Percentiles rank a stretch among this genome's conserved stretches.
These are phyloP conservation scores for Grosmannia huntii DNA, from an alignment of 2,329 filamentous ascomycete genomes.

Conservation along the genomic window DNA sequence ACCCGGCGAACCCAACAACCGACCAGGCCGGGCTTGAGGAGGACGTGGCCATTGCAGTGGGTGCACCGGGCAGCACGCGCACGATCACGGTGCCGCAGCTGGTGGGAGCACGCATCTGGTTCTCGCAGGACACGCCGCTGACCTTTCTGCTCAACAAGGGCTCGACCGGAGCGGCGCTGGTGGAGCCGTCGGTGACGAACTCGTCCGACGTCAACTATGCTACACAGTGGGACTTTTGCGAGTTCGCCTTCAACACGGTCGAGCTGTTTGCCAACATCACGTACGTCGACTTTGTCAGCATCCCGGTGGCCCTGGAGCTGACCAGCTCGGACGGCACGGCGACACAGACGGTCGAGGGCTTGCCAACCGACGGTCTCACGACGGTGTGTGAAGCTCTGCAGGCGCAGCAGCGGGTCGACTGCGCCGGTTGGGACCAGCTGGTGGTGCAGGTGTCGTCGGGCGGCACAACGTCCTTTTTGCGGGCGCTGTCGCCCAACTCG, in stretches of 20 bases:
- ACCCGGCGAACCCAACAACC: constrained; percentile 43
- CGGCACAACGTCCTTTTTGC: constrained; percentile 22
- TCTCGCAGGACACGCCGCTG: constrained; percentile 46
- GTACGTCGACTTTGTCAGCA: constrained; percentile 62
- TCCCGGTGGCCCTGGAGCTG: constrained; percentile 48
- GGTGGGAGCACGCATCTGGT: constrained; percentile 61
- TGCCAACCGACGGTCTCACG: constrained; percentile 32
- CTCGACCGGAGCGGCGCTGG: constrained; percentile 46
- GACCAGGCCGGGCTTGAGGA: constrained; percentile 36
- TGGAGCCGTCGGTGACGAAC: constrained; percentile 64
- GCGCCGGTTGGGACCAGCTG: constrained; percentile 38
- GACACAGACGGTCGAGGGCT: constrained; percentile 33
- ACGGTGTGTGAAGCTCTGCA: constrained; percentile 30
- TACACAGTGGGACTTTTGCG: constrained; percentile 53
- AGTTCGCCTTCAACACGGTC: constrained; percentile 51
- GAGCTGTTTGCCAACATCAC: constrained; percentile 58
- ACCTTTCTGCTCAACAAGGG: constrained; percentile 56
- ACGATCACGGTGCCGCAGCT: constrained; percentile 56
- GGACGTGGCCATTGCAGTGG: constrained; percentile 52
- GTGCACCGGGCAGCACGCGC: constrained; percentile 43
- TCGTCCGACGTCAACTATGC: constrained; percentile 47
- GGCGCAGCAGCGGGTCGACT: constrained; percentile 31
- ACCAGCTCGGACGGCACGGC: constrained; percentile 28
- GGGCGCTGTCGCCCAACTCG: constrained; percentile 40
- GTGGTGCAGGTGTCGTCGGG: constrained; percentile 26